Evolutionary conservation across 2,329 filamentous ascomycete species (phyloP), one percentile per base, ranked within the genome.

Genomic region (Phialocephala subalpina): DNA sequence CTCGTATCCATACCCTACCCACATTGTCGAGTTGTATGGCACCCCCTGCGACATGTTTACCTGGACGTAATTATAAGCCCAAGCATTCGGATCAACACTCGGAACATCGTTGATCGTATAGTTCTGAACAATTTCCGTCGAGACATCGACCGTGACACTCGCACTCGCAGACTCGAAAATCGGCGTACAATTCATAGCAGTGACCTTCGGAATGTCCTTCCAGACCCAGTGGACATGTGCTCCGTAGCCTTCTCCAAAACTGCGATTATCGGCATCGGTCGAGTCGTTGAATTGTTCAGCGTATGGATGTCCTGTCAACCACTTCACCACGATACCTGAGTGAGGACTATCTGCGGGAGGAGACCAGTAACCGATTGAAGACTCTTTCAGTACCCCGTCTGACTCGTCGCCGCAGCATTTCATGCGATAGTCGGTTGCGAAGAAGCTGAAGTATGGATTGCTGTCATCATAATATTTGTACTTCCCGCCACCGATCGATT

Each of bases 161-260:
- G 64, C 61, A 59, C 63, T 65, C 5, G 68, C 58, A 27, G 61
- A 33, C 56, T 70, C 68, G 40, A 66, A 68, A n/a, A 68, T 62
- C 9, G 68, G 66, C 16, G 60, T 63, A 42, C 68, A 70, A 16
- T 70, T 70, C 40, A 68, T 20, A 35, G 66, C 66, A 16, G 62
- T 66, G 7, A 70, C 64, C 56, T 66, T 45, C 0, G 68, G 68
- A 18, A 68, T 57, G 16, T 64, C 58, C 59, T 63, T 63, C 64
- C 66, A 70, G 2, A 65, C 53, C 58, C 60, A 67, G 29, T 68
- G 66, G 29, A 27, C n/a, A 18, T 62, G 38, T 22, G 58, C 59
- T 7, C 49, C 49, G 18, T 53, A 53, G 11, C 49, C 49, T 53
- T 53, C 49, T 29, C 49, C 42, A 12, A 16, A 6, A 38, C 36